Base-by-base conservation (phyloP, 306 rosid genomes). In the Quercus robur region DNA sequence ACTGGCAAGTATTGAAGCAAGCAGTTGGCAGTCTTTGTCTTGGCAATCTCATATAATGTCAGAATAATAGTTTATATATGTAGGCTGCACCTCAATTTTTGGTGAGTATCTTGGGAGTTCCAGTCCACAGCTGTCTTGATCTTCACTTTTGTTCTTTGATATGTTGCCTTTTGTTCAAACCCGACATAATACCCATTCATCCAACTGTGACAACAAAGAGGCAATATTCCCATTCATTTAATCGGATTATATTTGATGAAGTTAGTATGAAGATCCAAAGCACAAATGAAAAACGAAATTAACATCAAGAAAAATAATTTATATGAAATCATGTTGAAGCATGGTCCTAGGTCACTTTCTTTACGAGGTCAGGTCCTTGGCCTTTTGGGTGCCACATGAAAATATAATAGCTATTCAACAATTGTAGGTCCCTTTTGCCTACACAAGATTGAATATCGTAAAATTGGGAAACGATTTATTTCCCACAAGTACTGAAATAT, bases 161-260 rank as follows among this genome's bases (percentile, higher is more conserved):
- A 82, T 66, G 80, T 64, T 73, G 54, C 90, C 94, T 77, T 82
- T 89, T 25, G 81, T 81, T 78, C 90, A 85, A 86, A 93, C 89
- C 74, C 94, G 91, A 4, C 97, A 93, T 5, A 91, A 82, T 51
- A 93, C 94, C 97, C 97, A 93, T 20, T 93, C 89, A 77, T 93
- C 97, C 82, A 93, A 77, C 97, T 88, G 90, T 56, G 44, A 74
- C 63, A 81, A 30, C 71, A 83, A 49, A 55, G 66, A 78, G 20
- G 56, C 44, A 68, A 33, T 30, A 64, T 58, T 57, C 67, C 68
- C 56, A 31, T 74, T 75, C 78, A 78, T 5, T 1, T 49, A 51
- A 71, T 80, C 54, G 55, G 44, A 68, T 25, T 20, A 69, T 49
- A 51, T n/a, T 25, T 54, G 17, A 63, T 20, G 51, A 51, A 77